phyloP scores from a whole-genome alignment of 2,329 filamentous ascomycete species.

The Xylariales sp. region DNA sequence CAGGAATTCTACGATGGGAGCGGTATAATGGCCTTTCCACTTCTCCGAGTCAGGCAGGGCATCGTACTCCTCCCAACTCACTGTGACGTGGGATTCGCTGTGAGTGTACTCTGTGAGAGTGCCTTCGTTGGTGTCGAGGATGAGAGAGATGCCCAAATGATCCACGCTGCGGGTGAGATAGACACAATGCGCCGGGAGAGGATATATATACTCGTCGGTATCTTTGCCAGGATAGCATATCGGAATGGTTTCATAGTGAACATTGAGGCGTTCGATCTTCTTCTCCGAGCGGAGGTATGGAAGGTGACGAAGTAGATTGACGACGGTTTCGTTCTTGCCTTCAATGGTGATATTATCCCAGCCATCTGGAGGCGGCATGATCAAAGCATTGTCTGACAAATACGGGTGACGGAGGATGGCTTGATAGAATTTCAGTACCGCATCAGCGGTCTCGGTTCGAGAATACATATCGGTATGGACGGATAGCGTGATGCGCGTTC shows the following conservation, averaged over 20 bases:
- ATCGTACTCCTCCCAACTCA: background rate
- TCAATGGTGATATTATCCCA: constrained; percentile 2
- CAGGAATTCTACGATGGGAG: background rate
- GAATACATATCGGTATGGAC: no score
- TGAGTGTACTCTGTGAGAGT: background rate
- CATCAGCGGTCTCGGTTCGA: background rate
- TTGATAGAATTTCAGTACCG: background rate
- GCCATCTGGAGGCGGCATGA: constrained; percentile 26
- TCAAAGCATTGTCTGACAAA: constrained; percentile 1
- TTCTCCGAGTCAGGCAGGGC: background rate
- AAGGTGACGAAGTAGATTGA: constrained; percentile 4
- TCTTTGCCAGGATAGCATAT: background rate
- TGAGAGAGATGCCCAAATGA: background rate
- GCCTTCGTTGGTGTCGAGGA: background rate
- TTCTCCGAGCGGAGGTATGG: background rate
- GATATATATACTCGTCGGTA: background rate
- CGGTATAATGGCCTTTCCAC: background rate
- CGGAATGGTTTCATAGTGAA: constrained; percentile 1
- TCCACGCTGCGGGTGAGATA: constrained; percentile 1
- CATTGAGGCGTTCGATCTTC: background rate
- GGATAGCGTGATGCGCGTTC: no score
- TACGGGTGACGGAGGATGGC: constrained; percentile 1
- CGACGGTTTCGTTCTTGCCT: constrained; percentile 1
- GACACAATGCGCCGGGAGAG: background rate
- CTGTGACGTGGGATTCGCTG: background rate